Percentiles rank a stretch among this genome's conserved stretches.
Conservation (phyloP, 345 rosid genomes). For the Populus ilicifolia region DNA sequence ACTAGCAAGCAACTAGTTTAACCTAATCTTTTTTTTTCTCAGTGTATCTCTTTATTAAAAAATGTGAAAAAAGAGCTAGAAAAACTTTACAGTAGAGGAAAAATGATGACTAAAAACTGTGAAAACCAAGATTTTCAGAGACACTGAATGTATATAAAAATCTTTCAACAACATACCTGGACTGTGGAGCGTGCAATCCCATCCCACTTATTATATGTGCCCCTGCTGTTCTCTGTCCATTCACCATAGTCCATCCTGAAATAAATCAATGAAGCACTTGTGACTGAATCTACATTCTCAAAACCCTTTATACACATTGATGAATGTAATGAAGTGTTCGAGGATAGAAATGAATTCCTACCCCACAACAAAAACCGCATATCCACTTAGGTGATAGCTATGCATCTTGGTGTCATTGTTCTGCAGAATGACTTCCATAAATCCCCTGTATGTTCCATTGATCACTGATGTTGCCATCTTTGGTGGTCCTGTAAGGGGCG, state of each 20-base stretch:
- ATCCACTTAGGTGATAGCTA: conserved; percentile 89
- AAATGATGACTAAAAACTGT: background rate
- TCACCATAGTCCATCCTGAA: conserved; percentile 97
- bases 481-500: conserved; percentile 75
- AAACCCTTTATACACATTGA: background rate
- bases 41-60: background rate
- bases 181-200: conserved; percentile 85
- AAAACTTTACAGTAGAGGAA: background rate
- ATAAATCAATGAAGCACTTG: conserved; percentile 3
- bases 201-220: conserved; percentile 98
- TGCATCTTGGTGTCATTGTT: conserved; percentile 95
- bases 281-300: background rate
- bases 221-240: conserved; percentile 95
- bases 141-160: background rate
- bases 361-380: conserved; percentile 94
- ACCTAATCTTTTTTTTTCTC: background rate
- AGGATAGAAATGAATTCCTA: conserved; percentile 27
- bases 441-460: conserved; percentile 89
- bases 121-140: background rate
- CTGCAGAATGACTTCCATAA: conserved; percentile 91
- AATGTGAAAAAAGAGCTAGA: too few relatives aligned
- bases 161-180: conserved; percentile 48
- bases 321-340: background rate
- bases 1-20: background rate
- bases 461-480: conserved; percentile 69